phyloP scores from a whole-genome alignment of 306 rosid genomes.

The Sindora glabra region DNA sequence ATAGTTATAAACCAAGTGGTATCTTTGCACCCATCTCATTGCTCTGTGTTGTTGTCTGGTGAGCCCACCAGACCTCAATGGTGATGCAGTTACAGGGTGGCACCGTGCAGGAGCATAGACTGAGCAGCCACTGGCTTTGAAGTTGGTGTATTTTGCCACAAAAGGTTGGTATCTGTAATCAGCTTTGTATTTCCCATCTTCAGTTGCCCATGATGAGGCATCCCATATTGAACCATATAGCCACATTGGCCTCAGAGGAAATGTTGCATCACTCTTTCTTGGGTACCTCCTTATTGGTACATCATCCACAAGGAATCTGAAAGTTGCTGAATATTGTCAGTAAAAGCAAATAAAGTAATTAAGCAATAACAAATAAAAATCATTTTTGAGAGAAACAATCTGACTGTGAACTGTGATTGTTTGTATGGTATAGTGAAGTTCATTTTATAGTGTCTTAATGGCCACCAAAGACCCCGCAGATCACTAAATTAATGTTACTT shows the following conservation, averaged over 20 bases:
- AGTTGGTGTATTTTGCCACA: conserved; percentile 64
- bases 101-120: conserved; percentile 68
- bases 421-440: too few relatives aligned
- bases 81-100: conserved; percentile 65
- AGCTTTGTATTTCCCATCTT: conserved; percentile 93
- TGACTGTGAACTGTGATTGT: background rate
- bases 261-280: conserved; percentile 57
- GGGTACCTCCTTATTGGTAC: conserved; percentile 90
- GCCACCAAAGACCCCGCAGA: background rate
- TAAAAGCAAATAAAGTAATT: background rate
- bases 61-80: conserved; percentile 72
- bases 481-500: conserved; percentile 19
- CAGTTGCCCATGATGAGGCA: conserved; percentile 99
- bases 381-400: too few relatives aligned
- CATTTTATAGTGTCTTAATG: background rate
- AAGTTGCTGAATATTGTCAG: conserved; percentile 2
- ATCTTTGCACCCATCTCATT: conserved; percentile 79
- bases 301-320: conserved; percentile 94
- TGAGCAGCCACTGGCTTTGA: conserved; percentile 79
- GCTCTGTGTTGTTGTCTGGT: conserved; percentile 44
- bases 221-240: conserved; percentile 96
- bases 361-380: too few relatives aligned
- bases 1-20: conserved; percentile 77
- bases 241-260: conserved; percentile 97
- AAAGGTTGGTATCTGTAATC: conserved; percentile 89